A percentile compares a stretch with the other conserved stretches of the same genome.
Evolutionary conservation across 305 asterid genomes (phyloP).

Genomic region (Petunia hybrid): DNA sequence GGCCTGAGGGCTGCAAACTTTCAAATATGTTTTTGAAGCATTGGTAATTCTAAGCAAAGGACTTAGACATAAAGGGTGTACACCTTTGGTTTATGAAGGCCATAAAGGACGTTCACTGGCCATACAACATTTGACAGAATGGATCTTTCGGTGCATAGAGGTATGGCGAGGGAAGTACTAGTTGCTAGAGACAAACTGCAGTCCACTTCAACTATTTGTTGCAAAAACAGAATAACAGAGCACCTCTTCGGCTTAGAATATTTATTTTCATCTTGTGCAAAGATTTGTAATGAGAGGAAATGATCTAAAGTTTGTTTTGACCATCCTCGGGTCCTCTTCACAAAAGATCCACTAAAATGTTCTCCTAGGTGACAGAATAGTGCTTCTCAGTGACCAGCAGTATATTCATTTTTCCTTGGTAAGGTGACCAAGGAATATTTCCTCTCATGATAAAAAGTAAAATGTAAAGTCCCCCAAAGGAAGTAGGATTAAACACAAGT

Average conservation of each 20-base stretch:
- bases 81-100: too few species aligned
- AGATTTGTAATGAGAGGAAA: not conserved
- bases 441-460: not conserved
- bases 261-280: not conserved
- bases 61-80: too few species aligned
- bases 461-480: not conserved
- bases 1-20: constrained; percentile 8
- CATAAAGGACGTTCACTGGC: not conserved
- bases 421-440: not conserved
- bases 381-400: not conserved
- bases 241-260: not conserved
- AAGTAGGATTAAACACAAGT: not conserved
- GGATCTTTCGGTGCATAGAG: not conserved
- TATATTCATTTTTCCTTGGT: not conserved
- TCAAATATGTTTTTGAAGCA: not conserved
- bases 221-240: not conserved
- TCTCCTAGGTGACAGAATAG: not conserved
- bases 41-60: not conserved
- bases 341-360: not conserved
- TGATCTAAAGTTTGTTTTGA: not conserved
- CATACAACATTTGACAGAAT: not conserved
- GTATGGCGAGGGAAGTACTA: not conserved
- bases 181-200: not conserved
- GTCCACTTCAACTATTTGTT: not conserved
- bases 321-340: not conserved